phyloP scores from a whole-genome alignment of 257 asterid genomes.

The Plantago elongata region DNA sequence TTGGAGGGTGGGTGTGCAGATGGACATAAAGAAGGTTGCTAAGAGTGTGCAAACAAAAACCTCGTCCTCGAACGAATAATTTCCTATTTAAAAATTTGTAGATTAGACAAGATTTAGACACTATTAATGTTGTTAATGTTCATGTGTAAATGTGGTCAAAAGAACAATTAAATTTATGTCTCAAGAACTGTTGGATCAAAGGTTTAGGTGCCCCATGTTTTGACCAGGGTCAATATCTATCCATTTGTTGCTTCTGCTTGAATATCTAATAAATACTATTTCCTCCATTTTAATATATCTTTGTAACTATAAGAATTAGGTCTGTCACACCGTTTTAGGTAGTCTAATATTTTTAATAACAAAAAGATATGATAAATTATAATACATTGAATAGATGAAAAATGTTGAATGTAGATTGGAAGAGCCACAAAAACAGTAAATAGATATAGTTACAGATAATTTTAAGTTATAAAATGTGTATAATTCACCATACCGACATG shows the following conservation, averaged over 20 bases:
- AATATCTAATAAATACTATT: constrained; percentile 5
- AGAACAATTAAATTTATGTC: constrained; percentile 25
- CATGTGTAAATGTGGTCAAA: constrained; percentile 16
- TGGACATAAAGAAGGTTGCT: constrained; percentile 1
- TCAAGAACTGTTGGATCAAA: constrained; percentile 25
- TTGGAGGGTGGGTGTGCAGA: neutral
- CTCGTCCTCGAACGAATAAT: constrained; percentile 33
- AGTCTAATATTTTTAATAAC: no score
- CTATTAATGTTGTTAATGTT: constrained; percentile 14
- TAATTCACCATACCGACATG: no score
- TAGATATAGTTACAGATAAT: no score
- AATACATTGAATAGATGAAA: no score
- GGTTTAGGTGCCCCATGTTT: constrained; percentile 22
- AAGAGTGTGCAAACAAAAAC: constrained; percentile 35
- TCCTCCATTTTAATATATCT: no score
- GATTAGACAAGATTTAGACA: constrained; percentile 18
- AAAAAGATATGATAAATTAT: no score
- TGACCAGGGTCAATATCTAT: constrained; percentile 30
- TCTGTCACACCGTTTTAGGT: no score
- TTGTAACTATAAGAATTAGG: no score
- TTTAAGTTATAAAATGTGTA: no score
- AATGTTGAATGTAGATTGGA: no score
- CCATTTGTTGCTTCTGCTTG: constrained; percentile 9
- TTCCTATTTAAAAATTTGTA: constrained; percentile 27
- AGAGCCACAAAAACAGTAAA: no score